These are phyloP conservation scores for Hypholoma sublateritium DNA, from an alignment of 768 basidiomycete species.

Conservation along the genomic window DNA sequence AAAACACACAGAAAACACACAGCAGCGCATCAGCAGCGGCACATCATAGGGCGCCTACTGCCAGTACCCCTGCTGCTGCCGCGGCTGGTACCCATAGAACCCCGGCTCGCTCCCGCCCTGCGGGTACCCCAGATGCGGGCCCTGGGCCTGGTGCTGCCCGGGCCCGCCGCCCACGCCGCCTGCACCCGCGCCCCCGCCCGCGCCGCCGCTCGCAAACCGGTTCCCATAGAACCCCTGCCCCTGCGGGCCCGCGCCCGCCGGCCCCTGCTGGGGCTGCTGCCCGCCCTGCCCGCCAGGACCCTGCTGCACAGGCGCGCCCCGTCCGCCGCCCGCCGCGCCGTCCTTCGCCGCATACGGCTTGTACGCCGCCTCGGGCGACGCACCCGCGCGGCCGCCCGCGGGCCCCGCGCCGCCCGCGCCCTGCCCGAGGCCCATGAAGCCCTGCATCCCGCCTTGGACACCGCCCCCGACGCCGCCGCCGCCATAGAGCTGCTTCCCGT, in stretches of 20 bases:
- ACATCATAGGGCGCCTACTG: slow-evolving; percentile 36
- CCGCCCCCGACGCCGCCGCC: slow-evolving; percentile 33
- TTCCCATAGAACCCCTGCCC: slow-evolving; percentile 52
- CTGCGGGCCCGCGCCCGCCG: slow-evolving; percentile 48
- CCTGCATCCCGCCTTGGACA: slow-evolving; percentile 55
- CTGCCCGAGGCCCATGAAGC: slow-evolving; percentile 65
- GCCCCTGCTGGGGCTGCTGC: slow-evolving; percentile 50
- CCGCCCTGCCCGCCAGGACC: slow-evolving; percentile 56
- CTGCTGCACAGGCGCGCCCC: slow-evolving; percentile 42
- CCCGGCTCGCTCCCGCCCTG: slow-evolving; percentile 63
- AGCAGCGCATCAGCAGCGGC: slow-evolving; percentile 1
- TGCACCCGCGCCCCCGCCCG: slow-evolving; percentile 29
- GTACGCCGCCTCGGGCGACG: slow-evolving; percentile 72
- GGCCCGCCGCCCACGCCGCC: slow-evolving; percentile 39
- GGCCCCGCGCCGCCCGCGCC: slow-evolving; percentile 36
- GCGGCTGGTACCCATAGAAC: slow-evolving; percentile 73
- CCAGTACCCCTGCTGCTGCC: slow-evolving; percentile 65
- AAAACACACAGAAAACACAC: slow-evolving; percentile 4
- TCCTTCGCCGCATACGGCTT: slow-evolving; percentile 77
- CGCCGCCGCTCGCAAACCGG: slow-evolving; percentile 39
- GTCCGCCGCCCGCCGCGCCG: slow-evolving; percentile 47
- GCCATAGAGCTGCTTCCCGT: no score
- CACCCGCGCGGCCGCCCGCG: slow-evolving; percentile 49
- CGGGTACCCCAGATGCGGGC: slow-evolving; percentile 60
- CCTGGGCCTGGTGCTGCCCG: slow-evolving; percentile 45